phyloP scores from a whole-genome alignment of 192 early-diverging fungal genomes.

The Entomortierella beljakovae region DNA sequence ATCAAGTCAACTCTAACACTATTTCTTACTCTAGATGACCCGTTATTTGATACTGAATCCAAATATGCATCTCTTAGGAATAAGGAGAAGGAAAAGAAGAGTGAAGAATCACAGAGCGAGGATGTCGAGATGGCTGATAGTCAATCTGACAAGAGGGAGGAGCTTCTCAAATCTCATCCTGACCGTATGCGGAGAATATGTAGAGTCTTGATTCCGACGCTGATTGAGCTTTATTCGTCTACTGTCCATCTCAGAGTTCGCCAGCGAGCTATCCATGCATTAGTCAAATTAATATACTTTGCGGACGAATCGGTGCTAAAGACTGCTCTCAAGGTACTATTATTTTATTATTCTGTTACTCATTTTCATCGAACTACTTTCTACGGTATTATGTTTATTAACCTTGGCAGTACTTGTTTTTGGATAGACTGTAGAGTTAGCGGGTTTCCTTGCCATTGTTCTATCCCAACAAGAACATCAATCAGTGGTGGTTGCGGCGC shows the following conservation, averaged over 20 bases:
- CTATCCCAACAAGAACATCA: slow-evolving; percentile 63
- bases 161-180: slow-evolving; percentile 55
- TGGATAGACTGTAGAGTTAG: slow-evolving; percentile 51
- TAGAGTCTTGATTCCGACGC: slow-evolving; percentile 70
- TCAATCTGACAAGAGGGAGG: slow-evolving; percentile 38
- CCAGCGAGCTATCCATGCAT: slow-evolving; percentile 70
- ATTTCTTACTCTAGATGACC: slow-evolving; percentile 9
- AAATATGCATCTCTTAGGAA: slow-evolving; percentile 9
- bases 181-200: slow-evolving; percentile 54
- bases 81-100: background rate
- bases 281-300: slow-evolving; percentile 67
- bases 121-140: slow-evolving; percentile 23
- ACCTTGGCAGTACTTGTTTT: too few species aligned
- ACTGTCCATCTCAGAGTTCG: slow-evolving; percentile 74
- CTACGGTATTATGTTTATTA: too few species aligned
- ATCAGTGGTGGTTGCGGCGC: slow-evolving; percentile 63
- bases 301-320: slow-evolving; percentile 57
- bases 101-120: slow-evolving; percentile 3
- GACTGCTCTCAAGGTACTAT: slow-evolving; percentile 60
- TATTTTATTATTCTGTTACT: too few species aligned
- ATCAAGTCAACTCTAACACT: too few species aligned
- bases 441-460: slow-evolving; percentile 61
- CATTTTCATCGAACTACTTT: too few species aligned
- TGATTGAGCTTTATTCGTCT: slow-evolving; percentile 77
- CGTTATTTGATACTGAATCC: slow-evolving; percentile 46